Percentiles rank a stretch among this genome's conserved stretches.
Evolutionary conservation across 805 yeast genomes (phyloP).

Genomic region (Ogataea thermomethanolica): DNA sequence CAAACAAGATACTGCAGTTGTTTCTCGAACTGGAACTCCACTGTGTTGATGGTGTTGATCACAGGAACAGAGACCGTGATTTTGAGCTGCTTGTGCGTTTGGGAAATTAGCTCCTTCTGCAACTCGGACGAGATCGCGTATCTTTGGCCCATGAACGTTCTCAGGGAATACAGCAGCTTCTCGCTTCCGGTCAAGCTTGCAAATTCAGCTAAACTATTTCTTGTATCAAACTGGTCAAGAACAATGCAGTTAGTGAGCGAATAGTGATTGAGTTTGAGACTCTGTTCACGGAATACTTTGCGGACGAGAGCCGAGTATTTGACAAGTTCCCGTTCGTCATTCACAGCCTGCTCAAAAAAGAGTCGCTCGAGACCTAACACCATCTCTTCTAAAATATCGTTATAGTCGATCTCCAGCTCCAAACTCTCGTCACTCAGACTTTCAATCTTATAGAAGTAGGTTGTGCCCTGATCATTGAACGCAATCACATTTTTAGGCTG

Average conservation of each 20-base stretch:
- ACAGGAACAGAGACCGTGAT: constrained; percentile 64
- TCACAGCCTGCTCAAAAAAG: constrained; percentile 16
- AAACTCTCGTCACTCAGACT: constrained; percentile 35
- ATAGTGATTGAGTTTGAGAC: constrained; percentile 29
- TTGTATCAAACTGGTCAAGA: constrained; percentile 12
- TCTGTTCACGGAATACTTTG: constrained; percentile 19
- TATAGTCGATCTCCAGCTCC: constrained; percentile 42
- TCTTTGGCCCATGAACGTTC: constrained; percentile 13
- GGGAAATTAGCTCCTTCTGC: constrained; percentile 2
- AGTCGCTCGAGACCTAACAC: constrained; percentile 21
- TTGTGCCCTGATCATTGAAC: constrained; percentile 67
- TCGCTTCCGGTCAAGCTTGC: constrained; percentile 12
- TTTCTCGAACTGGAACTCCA: constrained; percentile 42
- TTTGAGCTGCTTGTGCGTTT: constrained; percentile 18
- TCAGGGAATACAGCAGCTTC: constrained; percentile 10
- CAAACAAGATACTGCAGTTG: constrained; percentile 55
- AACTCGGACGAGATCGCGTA: constrained; percentile 4
- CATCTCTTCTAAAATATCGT: constrained; percentile 47
- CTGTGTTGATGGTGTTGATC: constrained; percentile 56
- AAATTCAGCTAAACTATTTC: constrained; percentile 6
- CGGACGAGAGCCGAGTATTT: constrained; percentile 25
- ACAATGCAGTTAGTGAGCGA: constrained; percentile 24
- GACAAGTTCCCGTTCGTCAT: constrained; percentile 9
- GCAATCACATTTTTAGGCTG: constrained; percentile 43
- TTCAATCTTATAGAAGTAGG: constrained; percentile 54